Evolutionary conservation across 371 early-diverging fungal genomes (phyloP), one percentile per base, ranked within the genome.

Genomic region (Cokeromyces recurvatus): DNA sequence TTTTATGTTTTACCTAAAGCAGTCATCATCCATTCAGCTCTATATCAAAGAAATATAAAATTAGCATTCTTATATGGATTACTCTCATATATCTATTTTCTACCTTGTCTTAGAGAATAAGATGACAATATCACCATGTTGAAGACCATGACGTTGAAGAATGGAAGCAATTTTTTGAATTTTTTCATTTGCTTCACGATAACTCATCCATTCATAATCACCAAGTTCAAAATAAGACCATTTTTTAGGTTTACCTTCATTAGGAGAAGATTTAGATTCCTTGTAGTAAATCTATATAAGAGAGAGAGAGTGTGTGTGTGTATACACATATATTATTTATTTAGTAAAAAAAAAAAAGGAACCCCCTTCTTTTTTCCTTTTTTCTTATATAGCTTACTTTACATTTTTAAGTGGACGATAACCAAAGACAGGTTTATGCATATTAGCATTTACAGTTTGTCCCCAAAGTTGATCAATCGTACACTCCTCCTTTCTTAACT

Each of bases 51-150:
- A 22, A 29, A 8, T 32, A 16, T 17, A 27, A 29, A 41, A 50
- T 21, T 11, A 29, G 5, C 8, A 29, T 29, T 29, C 29, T n/a
- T n/a, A n/a, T n/a, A n/a, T n/a, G n/a, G n/a, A n/a, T n/a, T n/a
- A n/a, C n/a, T n/a, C n/a, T n/a, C n/a, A n/a, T n/a, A n/a, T n/a
- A n/a, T n/a, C n/a, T n/a, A n/a, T n/a, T n/a, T n/a, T 38, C 51
- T 71, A 75, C 80, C 74, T 62, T 44, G 81, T 78, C 27, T 74
- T 71, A 17, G 82, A 78, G 58, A 76, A 87, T 38, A 87, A 70
- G 49, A 81, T 56, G 39, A 86, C 68, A 34, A 71, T 62, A 42
- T 75, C 74, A 16, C 60, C 75, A 14, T 62, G 45, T 29, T 60
- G 46, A 19, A 75, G 25, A 1, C 77, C 79, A 23, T 66, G 60